Evolutionary conservation across 345 rosid genomes (phyloP), one percentile per base, ranked within the genome.

Genomic region (Odontarrhena argentea): DNA sequence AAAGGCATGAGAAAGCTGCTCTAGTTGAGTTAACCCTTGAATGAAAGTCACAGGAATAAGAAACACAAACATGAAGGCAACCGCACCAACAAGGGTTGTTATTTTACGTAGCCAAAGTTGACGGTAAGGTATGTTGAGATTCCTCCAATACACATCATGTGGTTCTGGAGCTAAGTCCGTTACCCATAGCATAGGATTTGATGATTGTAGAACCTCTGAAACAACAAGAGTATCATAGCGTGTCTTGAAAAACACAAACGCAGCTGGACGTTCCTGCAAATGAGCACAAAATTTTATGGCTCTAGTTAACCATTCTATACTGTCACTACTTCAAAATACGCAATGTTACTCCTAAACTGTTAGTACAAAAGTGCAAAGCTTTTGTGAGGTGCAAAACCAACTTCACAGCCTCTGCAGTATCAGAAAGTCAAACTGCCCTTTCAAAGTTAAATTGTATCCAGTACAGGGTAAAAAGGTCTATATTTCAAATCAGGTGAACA

Each of bases 171-270:
- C 98, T 65, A 77, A 68, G 73, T 93, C 81, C 7, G 91, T 79
- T 59, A 84, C 97, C 98, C 98, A 93, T 72, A 80, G 62, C 98
- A 93, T 90, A 34, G 98, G 95, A 81, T 93, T 85, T 75, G 89
- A 70, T 77, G 92, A 76, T 53, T 84, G 96, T 71, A 84, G 89
- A 78, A 83, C 76, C 78, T 87, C 86, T 24, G 97, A 82, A 69
- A 79, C 88, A 63, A 88, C 74, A 42, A 76, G 79, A 48, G 98
- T 92, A 73, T 88, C 84, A 59, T 79, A 88, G 41, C 97, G 96
- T 63, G 86, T 88, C 80, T 81, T 86, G 73, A 90, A 91, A 73
- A 85, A 90, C 57, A 93, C 98, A 83, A 93, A 93, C 53, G 96
- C 98, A 50, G 86, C 86, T 49, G 96, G 75, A 70, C 83, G 74